A percentile compares a stretch with the other conserved stretches of the same genome.
Conservation (phyloP, 2,329 filamentous ascomycete genomes). For the Zymoseptoria crescenta region DNA sequence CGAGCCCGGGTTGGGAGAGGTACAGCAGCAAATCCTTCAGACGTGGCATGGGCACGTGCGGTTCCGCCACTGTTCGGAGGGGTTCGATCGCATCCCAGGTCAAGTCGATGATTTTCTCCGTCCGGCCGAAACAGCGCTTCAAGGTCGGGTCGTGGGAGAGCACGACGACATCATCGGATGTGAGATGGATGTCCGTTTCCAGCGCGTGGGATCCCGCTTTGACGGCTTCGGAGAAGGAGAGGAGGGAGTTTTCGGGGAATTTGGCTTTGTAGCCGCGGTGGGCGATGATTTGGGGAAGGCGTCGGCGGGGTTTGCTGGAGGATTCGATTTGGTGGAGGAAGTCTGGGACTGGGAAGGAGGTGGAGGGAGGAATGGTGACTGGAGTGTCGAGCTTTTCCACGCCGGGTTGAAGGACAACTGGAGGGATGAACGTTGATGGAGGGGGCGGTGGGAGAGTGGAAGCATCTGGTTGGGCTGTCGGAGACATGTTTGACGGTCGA, state of each 20-base stretch:
- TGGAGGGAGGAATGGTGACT: slow-evolving; percentile 16
- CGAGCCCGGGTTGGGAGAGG: slow-evolving; percentile 54
- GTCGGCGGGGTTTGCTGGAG: slow-evolving; percentile 14
- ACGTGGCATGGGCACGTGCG: slow-evolving; percentile 64
- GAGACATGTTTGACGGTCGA: background rate
- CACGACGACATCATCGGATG: slow-evolving; percentile 75
- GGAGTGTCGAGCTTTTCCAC: slow-evolving; percentile 24
- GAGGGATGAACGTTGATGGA: slow-evolving; percentile 14
- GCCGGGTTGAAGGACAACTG: slow-evolving; percentile 25
- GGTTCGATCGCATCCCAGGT: slow-evolving; percentile 66
- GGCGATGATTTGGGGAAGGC: slow-evolving; percentile 63
- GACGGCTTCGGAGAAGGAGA: slow-evolving; percentile 66
- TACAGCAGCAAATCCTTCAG: slow-evolving; percentile 68
- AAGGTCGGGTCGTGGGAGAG: slow-evolving; percentile 62
- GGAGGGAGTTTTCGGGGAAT: slow-evolving; percentile 80
- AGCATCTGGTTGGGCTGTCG: background rate
- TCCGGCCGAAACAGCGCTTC: slow-evolving; percentile 72
- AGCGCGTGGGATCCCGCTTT: slow-evolving; percentile 69
- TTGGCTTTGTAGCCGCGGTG: slow-evolving; percentile 71
- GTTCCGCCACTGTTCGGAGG: slow-evolving; percentile 58
- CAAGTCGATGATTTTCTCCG: slow-evolving; percentile 64
- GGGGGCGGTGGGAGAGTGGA: background rate
- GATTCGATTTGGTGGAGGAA: slow-evolving; percentile 4
- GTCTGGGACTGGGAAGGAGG: slow-evolving; percentile 17
- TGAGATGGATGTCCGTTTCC: slow-evolving; percentile 82